Conservation (phyloP, 1,139 yeast genomes). For the Taiozyma sp. region DNA sequence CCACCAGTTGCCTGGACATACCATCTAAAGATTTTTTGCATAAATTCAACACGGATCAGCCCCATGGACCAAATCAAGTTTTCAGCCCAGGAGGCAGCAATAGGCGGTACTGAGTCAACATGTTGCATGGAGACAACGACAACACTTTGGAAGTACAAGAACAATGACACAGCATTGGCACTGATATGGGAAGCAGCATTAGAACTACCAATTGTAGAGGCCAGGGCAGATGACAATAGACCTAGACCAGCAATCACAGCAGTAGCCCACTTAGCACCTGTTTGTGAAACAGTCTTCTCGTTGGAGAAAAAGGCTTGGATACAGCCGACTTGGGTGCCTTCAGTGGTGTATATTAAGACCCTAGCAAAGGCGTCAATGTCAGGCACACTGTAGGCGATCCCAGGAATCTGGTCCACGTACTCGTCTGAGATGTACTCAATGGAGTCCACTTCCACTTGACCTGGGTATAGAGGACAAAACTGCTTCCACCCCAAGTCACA, state of each 20-base stretch:
- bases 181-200: slow-evolving; percentile 76
- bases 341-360: slow-evolving; percentile 36
- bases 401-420: slow-evolving; percentile 54
- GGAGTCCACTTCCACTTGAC: slow-evolving; percentile 63
- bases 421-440: slow-evolving; percentile 47
- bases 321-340: slow-evolving; percentile 53
- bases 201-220: slow-evolving; percentile 73
- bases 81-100: slow-evolving; percentile 78
- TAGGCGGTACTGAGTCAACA: slow-evolving; percentile 73
- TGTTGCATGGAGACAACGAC: slow-evolving; percentile 70
- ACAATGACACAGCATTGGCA: slow-evolving; percentile 70
- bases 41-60: slow-evolving; percentile 56
- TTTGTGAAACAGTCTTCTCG: slow-evolving; percentile 71
- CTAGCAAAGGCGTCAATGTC: slow-evolving; percentile 74
- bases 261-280: slow-evolving; percentile 81
- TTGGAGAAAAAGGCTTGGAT: slow-evolving; percentile 65
- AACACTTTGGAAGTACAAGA: slow-evolving; percentile 73
- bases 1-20: slow-evolving; percentile 81
- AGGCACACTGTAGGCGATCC: slow-evolving; percentile 70
- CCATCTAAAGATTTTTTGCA: slow-evolving; percentile 81
- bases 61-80: slow-evolving; percentile 89
- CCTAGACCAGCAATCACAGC: slow-evolving; percentile 79
- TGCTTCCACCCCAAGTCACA: slow-evolving; percentile 71
- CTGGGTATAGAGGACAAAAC: slow-evolving; percentile 75
- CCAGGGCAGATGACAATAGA: slow-evolving; percentile 59